Percentiles rank a stretch among this genome's conserved stretches.
phyloP scores from a whole-genome alignment of 2,329 filamentous ascomycete genomes.

The Cryphonectria japonica region DNA sequence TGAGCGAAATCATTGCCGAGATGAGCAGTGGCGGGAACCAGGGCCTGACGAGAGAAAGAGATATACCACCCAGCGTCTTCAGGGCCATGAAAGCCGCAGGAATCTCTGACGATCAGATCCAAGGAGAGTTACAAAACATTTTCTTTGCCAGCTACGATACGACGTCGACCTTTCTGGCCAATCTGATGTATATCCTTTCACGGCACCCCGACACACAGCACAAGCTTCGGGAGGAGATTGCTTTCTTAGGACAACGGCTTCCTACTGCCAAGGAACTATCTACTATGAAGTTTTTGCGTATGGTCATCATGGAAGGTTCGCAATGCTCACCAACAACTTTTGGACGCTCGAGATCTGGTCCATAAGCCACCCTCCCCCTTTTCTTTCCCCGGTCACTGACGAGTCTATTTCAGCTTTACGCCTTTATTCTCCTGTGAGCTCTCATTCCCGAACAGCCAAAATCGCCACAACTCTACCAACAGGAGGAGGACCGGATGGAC shows the following conservation, averaged over 20 bases:
- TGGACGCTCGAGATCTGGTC: background rate
- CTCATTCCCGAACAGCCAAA: slow-evolving; percentile 23
- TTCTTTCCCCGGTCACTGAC: background rate
- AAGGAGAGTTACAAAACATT: slow-evolving; percentile 28
- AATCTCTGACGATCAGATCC: slow-evolving; percentile 15
- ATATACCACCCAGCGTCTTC: slow-evolving; percentile 18
- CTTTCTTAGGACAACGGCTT: background rate
- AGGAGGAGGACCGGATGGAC: slow-evolving; percentile 22
- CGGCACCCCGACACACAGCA: slow-evolving; percentile 12
- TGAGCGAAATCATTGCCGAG: slow-evolving; percentile 19
- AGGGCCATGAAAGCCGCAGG: slow-evolving; percentile 22
- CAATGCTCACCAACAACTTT: background rate
- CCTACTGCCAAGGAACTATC: slow-evolving; percentile 19
- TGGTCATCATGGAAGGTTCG: slow-evolving; percentile 26
- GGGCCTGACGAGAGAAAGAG: background rate
- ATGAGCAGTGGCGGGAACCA: background rate
- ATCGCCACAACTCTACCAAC: slow-evolving; percentile 20
- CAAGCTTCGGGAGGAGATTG: slow-evolving; percentile 21
- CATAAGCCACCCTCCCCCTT: too few species aligned
- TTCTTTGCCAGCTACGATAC: slow-evolving; percentile 30
- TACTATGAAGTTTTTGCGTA: slow-evolving; percentile 16
- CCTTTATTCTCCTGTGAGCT: slow-evolving; percentile 25
- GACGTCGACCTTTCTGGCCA: slow-evolving; percentile 24
- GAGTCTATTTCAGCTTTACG: slow-evolving; percentile 16
- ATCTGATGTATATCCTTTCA: slow-evolving; percentile 22